Evolutionary conservation across 169 alveolate genomes (phyloP).

Genomic region (Eimeria maxima): DNA sequence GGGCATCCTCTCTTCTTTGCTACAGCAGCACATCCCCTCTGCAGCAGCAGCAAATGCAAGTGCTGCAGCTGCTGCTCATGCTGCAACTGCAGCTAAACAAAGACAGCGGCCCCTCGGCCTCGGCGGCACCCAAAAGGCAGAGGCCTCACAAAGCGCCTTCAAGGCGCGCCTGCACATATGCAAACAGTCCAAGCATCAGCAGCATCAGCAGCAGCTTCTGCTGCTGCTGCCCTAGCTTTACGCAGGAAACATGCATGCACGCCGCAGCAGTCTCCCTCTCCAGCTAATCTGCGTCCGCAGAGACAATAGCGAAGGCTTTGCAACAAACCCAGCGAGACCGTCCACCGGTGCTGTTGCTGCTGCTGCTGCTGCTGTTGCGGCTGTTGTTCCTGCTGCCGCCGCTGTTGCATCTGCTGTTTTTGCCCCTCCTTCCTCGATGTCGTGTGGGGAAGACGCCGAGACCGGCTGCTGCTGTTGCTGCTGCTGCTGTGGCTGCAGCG

Average conservation of each 20-base stretch:
- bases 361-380: conserved; percentile 24
- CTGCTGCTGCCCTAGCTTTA: not conserved
- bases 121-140: no score
- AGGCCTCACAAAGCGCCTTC: no score
- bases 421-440: not conserved
- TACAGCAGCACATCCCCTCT: no score
- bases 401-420: no score
- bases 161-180: no score
- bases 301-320: conserved; percentile 25
- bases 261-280: conserved; percentile 54
- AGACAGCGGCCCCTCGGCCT: no score
- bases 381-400: not conserved
- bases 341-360: not conserved
- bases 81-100: no score
- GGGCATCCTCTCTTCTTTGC: no score
- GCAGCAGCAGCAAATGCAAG: no score
- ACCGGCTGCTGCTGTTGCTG: not conserved
- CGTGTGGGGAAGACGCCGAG: not conserved
- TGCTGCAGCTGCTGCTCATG: no score
- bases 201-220: no score
- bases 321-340: not conserved
- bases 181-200: no score
- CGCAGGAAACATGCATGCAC: conserved; percentile 28
- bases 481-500: not conserved
- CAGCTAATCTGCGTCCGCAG: not conserved